Percentiles rank a stretch among this genome's conserved stretches.
Evolutionary conservation across 1,284 basidiomycete species (phyloP).

Genomic region (Apiotrichum sp.): DNA sequence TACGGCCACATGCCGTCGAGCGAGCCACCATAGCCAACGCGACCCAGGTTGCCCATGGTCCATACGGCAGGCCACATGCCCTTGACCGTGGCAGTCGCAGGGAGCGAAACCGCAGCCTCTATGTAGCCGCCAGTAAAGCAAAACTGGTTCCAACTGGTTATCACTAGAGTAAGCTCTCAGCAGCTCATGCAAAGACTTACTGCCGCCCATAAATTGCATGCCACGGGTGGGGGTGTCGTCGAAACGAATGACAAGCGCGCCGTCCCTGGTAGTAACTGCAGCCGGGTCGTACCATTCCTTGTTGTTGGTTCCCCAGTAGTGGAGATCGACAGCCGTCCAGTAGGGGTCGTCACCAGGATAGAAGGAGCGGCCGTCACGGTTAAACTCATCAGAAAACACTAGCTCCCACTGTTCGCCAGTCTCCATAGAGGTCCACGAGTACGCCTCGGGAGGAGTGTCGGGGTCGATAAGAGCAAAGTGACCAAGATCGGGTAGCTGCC

Average conservation of each 20-base stretch:
- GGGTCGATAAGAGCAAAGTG: slow-evolving; percentile 54
- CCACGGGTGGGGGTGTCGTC: slow-evolving; percentile 55
- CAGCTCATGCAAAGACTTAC: slow-evolving; percentile 33
- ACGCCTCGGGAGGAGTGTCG: slow-evolving; percentile 59
- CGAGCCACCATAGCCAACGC: slow-evolving; percentile 49
- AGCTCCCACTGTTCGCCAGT: slow-evolving; percentile 65
- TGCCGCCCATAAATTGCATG: slow-evolving; percentile 70
- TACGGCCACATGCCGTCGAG: slow-evolving; percentile 52
- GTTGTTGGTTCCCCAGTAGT: slow-evolving; percentile 70
- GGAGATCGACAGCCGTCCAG: slow-evolving; percentile 52
- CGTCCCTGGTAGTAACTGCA: slow-evolving; percentile 53
- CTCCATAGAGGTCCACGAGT: slow-evolving; percentile 58
- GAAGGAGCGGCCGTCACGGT: slow-evolving; percentile 60
- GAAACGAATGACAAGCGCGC: slow-evolving; percentile 68
- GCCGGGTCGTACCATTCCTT: slow-evolving; percentile 58
- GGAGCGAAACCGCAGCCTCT: slow-evolving; percentile 67
- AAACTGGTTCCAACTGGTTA: slow-evolving; percentile 72
- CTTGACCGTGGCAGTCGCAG: slow-evolving; percentile 60
- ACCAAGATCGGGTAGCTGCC: slow-evolving; percentile 49
- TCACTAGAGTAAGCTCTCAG: slow-evolving; percentile 27
- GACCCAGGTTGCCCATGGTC: slow-evolving; percentile 50
- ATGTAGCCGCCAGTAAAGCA: slow-evolving; percentile 86
- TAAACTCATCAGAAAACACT: slow-evolving; percentile 90
- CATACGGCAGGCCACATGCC: slow-evolving; percentile 60
- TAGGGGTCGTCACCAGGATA: slow-evolving; percentile 55